Percentiles rank a stretch among this genome's conserved stretches.
Evolutionary conservation across 208 protist genomes (phyloP).

Genomic region (Leishmania arabica): DNA sequence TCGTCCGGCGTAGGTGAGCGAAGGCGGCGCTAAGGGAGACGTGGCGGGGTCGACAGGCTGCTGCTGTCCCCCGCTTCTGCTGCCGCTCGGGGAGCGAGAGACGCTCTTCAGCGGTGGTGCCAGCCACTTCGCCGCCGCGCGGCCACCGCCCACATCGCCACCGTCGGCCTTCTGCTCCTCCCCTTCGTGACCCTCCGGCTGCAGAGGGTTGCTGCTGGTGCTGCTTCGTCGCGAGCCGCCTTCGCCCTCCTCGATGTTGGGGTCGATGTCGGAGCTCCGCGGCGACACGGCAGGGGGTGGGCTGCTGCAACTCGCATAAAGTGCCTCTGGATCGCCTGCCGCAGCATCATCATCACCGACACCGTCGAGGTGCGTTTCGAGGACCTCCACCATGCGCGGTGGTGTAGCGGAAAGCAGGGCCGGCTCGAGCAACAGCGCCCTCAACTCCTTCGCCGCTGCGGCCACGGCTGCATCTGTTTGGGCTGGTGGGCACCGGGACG

Average conservation of each 20-base stretch:
- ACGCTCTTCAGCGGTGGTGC: slow-evolving; percentile 27
- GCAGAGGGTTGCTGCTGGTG: background rate
- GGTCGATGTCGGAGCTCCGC: background rate
- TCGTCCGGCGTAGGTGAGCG: slow-evolving; percentile 17
- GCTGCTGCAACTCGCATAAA: background rate
- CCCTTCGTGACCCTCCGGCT: background rate
- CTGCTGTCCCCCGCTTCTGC: background rate
- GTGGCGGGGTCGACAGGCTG: background rate
- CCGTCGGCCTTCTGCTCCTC: background rate
- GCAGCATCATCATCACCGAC: slow-evolving; percentile 3
- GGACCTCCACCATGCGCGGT: background rate
- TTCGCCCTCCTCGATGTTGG: background rate
- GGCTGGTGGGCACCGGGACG: background rate
- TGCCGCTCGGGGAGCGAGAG: slow-evolving; percentile 25
- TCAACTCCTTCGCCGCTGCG: slow-evolving; percentile 8
- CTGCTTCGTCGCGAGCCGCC: background rate
- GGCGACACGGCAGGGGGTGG: background rate
- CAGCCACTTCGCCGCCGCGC: slow-evolving; percentile 17
- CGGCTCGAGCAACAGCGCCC: slow-evolving; percentile 1
- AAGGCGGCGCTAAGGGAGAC: background rate
- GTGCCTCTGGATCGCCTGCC: background rate
- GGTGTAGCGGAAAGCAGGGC: background rate
- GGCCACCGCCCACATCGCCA: background rate
- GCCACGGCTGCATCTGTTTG: background rate
- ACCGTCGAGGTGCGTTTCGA: background rate